phyloP scores from a whole-genome alignment of 257 asterid genomes.

The Solanum rostratum region DNA sequence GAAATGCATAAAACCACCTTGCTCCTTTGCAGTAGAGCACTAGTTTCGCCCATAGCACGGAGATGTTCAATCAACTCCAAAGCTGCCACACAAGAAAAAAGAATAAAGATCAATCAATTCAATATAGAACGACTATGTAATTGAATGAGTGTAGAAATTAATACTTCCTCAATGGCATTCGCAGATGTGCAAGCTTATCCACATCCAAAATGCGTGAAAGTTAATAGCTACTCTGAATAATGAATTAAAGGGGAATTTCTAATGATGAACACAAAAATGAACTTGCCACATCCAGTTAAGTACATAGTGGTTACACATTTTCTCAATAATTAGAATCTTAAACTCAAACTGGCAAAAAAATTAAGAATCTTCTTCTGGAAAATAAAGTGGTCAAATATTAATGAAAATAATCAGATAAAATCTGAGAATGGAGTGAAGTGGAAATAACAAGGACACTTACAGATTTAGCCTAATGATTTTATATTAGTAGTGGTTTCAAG shows the following conservation, averaged over 20 bases:
- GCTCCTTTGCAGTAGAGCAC: slow-evolving; percentile 73
- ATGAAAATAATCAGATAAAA: neutral
- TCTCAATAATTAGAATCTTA: neutral
- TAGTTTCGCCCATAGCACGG: slow-evolving; percentile 94
- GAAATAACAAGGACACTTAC: neutral
- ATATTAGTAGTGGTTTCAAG: neutral
- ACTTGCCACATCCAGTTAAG: neutral
- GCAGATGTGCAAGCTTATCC: neutral
- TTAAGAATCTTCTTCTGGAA: neutral
- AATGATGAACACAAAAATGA: neutral
- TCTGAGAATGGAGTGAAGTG: neutral
- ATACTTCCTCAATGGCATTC: neutral
- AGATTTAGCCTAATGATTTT: neutral
- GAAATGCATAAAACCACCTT: slow-evolving; percentile 26
- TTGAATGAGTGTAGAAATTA: neutral
- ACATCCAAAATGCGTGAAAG: neutral
- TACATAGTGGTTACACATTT: neutral
- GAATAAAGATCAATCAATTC: neutral
- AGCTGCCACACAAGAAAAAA: slow-evolving; percentile 35
- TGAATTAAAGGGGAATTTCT: neutral
- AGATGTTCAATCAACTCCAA: slow-evolving; percentile 95
- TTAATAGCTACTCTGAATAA: neutral
- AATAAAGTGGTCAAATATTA: neutral
- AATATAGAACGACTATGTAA: neutral
- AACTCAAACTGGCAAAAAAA: neutral